Base-by-base conservation (phyloP, 805 yeast species). In the Aciculoconidium aculeatum region DNA sequence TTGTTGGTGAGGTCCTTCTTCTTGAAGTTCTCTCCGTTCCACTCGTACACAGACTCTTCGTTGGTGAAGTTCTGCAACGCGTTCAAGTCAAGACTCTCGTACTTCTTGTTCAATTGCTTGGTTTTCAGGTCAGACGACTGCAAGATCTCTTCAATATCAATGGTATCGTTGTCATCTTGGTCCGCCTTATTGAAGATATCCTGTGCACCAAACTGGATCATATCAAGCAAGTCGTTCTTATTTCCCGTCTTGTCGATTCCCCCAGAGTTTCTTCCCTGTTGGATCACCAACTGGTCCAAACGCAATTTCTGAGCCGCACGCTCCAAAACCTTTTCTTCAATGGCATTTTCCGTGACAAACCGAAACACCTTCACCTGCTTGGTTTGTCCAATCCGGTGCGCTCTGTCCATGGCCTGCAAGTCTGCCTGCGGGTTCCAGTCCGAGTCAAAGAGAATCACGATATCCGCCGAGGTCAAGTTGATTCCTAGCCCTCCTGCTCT, bases 341-440 rank as follows among this genome's bases (percentile, higher is more conserved):
- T 83, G 10, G 90, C 85, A 51, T 82, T 79, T 44, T 81, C 88
- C 4, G 92, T 80, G 31, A 82, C 72, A 39, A 82, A 72, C 56
- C 94, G 65, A 47, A 75, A 82, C 3, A 82, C 92, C 46, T 73
- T 77, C 16, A 82, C 94, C 51, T 82, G 94, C 42, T 81, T 82
- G 25, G 80, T 82, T 52, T 82, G 94, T 5, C 94, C 94, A 49
- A 82, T 82, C 66, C 94, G 72, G 55, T 82, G 94, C 0, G 92
- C 92, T 61, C 94, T 70, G 51, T 82, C 94, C 92, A 82, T 82
- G 1, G 90, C 90, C 55, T 82, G 94, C 41, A 82, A 67, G 65
- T 82, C 94, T 4, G 90, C 92, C 49, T 82, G 94, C 1, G 94
- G 94, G 42, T 82, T 82, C 94, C 94, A 82, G 52, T 82, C 94